Conservation (phyloP, 2,329 filamentous ascomycete species). For the Didymella segeticola region DNA sequence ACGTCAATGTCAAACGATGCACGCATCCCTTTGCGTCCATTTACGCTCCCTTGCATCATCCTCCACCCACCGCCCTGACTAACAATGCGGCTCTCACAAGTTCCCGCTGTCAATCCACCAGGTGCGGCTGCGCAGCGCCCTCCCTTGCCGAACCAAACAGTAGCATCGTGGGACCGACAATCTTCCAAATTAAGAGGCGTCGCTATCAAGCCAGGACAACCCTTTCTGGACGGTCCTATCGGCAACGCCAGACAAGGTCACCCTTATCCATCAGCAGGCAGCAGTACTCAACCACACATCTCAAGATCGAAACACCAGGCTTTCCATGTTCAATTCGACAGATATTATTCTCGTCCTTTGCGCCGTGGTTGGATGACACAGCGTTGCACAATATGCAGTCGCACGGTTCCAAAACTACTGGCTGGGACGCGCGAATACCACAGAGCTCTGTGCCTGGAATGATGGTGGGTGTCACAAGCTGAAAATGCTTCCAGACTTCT, state of each 20-base stretch:
- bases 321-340: background rate
- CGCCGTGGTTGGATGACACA: background rate
- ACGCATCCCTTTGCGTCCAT: constrained; percentile 4
- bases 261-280: constrained; percentile 2
- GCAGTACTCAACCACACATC: constrained; percentile 2
- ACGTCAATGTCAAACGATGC: background rate
- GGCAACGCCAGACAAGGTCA: background rate
- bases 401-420: constrained; percentile 7
- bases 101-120: constrained; percentile 25
- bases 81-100: constrained; percentile 30
- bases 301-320: background rate
- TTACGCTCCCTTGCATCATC: constrained; percentile 7
- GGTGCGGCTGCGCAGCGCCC: constrained; percentile 16
- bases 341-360: constrained; percentile 3
- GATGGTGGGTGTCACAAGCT: constrained; percentile 21
- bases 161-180: constrained; percentile 3
- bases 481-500: constrained; percentile 3
- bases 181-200: constrained; percentile 30
- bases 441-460: constrained; percentile 15
- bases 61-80: constrained; percentile 17
- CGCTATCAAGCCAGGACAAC: constrained; percentile 15
- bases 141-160: constrained; percentile 15
- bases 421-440: constrained; percentile 17
- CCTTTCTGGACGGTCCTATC: constrained; percentile 16
- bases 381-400: constrained; percentile 4